Base-by-base conservation (phyloP, 768 basidiomycete genomes). In the Leccinum broughii region DNA sequence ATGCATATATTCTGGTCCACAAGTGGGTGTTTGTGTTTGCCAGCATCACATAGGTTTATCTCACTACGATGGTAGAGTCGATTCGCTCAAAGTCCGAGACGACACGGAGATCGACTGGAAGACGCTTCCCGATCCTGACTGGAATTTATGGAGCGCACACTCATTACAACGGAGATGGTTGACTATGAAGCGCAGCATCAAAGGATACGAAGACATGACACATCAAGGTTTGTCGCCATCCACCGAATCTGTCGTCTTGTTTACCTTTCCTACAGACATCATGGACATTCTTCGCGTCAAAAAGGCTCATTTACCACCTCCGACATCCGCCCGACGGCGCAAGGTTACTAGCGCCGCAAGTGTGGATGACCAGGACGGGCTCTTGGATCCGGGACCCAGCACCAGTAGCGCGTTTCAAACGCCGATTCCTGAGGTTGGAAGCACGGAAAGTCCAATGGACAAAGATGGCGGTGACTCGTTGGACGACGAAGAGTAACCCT, bases 91-190 rank as follows among this genome's bases (percentile, higher is more conserved):
- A 59, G 88, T 93, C 55, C 80, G 81, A 49, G 87, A 93, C 66
- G 92, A 94, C 66, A 88, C 85, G 30, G 92, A 93, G 68, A 88
- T 94, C 51, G 88, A 91, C 66, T 94, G 92, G 92, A 91, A 90
- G 68, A 80, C 81, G 17, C 77, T 93, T 11, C 77, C 84, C 1
- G 92, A 94, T 70, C 69, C 83, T 15, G 79, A 87, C 59, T 93
- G 91, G 91, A 91, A 93, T 66, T 69, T 91, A 9, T 93, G 89
- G 89, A 93, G 91, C 70, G 84, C 89, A 0, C 92, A 93, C 67
- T 79, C 82, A 14, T 76, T 93, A 37, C 91, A 92, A 64, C 82
- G 90, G 41, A 86, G 90, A 53, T 93, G 91, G 91, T 69, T 86
- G 51, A 88, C 88, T 1, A 84, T 93, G 85, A 93, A 93, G 68